phyloP scores from a whole-genome alignment of 441 rosid genomes.

The Viola pubescens region DNA sequence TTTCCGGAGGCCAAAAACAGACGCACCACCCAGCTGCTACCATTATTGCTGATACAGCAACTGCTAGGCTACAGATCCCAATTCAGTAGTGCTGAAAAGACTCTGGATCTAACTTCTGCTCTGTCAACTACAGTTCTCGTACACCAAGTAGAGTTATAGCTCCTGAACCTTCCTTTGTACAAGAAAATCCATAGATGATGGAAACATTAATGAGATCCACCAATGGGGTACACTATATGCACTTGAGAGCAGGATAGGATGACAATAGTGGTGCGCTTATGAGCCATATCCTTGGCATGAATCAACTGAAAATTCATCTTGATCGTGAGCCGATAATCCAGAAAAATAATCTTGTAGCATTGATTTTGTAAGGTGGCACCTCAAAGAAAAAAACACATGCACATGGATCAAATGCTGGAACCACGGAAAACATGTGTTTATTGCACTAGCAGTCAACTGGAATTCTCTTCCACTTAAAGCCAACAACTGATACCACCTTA shows the following conservation, averaged over 20 bases:
- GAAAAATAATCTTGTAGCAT: background rate
- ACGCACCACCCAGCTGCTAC: constrained; percentile 12
- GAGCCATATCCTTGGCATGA: constrained; percentile 11
- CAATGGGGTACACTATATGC: constrained; percentile 8
- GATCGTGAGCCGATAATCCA: constrained; percentile 12
- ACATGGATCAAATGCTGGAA: constrained; percentile 11
- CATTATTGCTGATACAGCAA: constrained; percentile 15
- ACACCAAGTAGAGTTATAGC: constrained; percentile 17
- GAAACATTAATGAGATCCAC: background rate
- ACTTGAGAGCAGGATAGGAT: constrained; percentile 7
- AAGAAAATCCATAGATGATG: constrained; percentile 9
- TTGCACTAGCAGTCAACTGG: constrained; percentile 4
- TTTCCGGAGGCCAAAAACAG: constrained; percentile 15
- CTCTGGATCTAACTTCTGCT: constrained; percentile 20
- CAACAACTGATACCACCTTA: constrained; percentile 5
- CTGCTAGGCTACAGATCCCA: constrained; percentile 19
- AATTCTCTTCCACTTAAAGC: constrained; percentile 16
- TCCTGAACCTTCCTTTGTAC: constrained; percentile 18
- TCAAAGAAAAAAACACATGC: constrained; percentile 3
- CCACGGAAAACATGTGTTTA: constrained; percentile 6
- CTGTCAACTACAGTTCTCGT: constrained; percentile 25
- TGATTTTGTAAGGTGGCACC: background rate
- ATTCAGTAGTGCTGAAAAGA: constrained; percentile 17
- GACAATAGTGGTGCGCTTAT: background rate
- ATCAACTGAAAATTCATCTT: background rate